Evolutionary conservation across 192 early-diverging fungal genomes (phyloP).

Genomic region (Diversispora eburnea): DNA sequence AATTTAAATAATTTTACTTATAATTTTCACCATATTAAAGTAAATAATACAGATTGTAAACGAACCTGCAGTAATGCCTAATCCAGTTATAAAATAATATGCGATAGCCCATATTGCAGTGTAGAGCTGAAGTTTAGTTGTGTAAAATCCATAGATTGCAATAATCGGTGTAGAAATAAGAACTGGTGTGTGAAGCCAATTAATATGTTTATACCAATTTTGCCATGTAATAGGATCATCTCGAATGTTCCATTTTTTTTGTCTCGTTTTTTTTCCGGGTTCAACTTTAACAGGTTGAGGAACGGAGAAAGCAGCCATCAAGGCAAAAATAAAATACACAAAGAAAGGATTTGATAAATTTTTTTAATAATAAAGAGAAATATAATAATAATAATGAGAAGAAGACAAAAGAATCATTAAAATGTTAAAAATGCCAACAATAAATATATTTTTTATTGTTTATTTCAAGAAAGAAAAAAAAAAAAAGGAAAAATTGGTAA

Average conservation of each 20-base stretch:
- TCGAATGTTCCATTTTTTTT: constrained; percentile 7
- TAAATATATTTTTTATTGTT: too few relatives aligned
- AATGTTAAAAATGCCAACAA: too few relatives aligned
- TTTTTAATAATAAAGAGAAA: background rate
- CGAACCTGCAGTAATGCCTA: constrained; percentile 86
- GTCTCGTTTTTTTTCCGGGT: background rate
- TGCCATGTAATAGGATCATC: constrained; percentile 38
- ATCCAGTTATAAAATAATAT: constrained; percentile 75
- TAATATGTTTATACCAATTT: constrained; percentile 58
- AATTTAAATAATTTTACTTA: too few relatives aligned
- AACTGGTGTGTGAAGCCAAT: constrained; percentile 67
- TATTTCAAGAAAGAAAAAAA: too few relatives aligned
- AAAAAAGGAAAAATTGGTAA: too few relatives aligned
- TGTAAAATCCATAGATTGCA: constrained; percentile 74
- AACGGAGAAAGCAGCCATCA: background rate
- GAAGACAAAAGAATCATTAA: too few relatives aligned
- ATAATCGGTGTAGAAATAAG: constrained; percentile 71
- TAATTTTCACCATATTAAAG: too few relatives aligned
- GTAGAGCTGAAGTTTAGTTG: constrained; percentile 60
- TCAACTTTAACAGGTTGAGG: background rate
- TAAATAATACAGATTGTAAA: background rate
- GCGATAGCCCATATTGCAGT: constrained; percentile 70
- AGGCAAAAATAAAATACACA: background rate
- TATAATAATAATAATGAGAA: background rate
- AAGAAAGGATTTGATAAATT: background rate